Evolutionary conservation across 345 rosid species (phyloP).

Genomic region (Microthlaspi erraticum): DNA sequence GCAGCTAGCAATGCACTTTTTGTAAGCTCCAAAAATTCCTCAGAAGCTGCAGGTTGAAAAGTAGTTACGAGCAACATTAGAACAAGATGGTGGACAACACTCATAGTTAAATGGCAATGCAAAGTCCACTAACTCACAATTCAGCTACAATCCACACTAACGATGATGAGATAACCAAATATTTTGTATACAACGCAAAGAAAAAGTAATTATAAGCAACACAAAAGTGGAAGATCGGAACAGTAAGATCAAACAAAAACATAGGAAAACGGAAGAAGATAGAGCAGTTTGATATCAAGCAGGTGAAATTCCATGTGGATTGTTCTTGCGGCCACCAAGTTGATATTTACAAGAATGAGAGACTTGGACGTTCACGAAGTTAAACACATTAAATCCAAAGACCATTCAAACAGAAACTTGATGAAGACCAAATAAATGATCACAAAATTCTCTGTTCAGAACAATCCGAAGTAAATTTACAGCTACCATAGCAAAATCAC

Average conservation of each 20-base stretch:
- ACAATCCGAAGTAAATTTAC: conserved; percentile 1
- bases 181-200: no score
- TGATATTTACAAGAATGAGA: neutral
- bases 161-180: no score
- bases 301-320: neutral
- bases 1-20: conserved; percentile 93
- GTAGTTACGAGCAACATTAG: neutral
- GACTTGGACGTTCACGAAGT: neutral
- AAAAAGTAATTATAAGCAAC: no score
- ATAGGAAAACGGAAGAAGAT: neutral
- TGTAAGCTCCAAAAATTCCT: conserved; percentile 96
- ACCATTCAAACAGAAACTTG: neutral
- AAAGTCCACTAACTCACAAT: no score
- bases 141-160: no score
- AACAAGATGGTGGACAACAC: no score
- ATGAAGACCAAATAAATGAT: conserved; percentile 1
- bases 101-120: no score
- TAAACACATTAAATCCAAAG: neutral
- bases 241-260: no score
- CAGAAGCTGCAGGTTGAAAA: conserved; percentile 69
- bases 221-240: no score
- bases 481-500: neutral
- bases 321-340: neutral
- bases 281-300: neutral
- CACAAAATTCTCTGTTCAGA: neutral